phyloP scores from a whole-genome alignment of 768 basidiomycete genomes.

The Boletus rubescentipes region DNA sequence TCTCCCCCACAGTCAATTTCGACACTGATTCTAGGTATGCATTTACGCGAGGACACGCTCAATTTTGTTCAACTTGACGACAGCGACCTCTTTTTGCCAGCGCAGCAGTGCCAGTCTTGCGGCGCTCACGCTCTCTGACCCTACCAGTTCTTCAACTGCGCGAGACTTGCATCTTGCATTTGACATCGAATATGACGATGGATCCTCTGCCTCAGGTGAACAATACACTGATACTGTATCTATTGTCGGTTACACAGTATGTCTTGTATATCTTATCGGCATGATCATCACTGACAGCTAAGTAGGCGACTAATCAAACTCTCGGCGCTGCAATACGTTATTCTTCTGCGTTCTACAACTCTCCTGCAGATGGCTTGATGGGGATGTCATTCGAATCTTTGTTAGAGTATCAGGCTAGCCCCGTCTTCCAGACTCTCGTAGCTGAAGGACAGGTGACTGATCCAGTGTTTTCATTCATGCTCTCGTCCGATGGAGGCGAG shows the following conservation, averaged over 20 bases:
- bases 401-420: slow-evolving; percentile 20
- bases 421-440: slow-evolving; percentile 30
- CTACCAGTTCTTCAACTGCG: slow-evolving; percentile 26
- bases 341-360: neutral
- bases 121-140: slow-evolving; percentile 25
- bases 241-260: slow-evolving; percentile 3
- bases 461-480: slow-evolving; percentile 27
- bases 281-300: neutral
- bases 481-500: slow-evolving; percentile 26
- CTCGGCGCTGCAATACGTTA: slow-evolving; percentile 8
- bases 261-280: neutral
- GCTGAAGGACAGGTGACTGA: slow-evolving; percentile 12
- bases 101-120: slow-evolving; percentile 19
- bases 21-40: slow-evolving; percentile 25
- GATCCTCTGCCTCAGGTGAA: slow-evolving; percentile 30
- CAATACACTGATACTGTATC: slow-evolving; percentile 36
- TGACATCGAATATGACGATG: slow-evolving; percentile 37
- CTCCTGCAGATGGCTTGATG: slow-evolving; percentile 10
- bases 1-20: slow-evolving; percentile 15
- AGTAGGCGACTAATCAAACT: slow-evolving; percentile 9
- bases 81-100: slow-evolving; percentile 17
- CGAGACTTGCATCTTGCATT: slow-evolving; percentile 21
- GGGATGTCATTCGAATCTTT: slow-evolving; percentile 31
- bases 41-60: neutral
- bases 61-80: neutral